A percentile compares a stretch with the other conserved stretches of the same genome.
Evolutionary conservation across 2,329 filamentous ascomycete species (phyloP).

Genomic region (Fusarium scirpi): DNA sequence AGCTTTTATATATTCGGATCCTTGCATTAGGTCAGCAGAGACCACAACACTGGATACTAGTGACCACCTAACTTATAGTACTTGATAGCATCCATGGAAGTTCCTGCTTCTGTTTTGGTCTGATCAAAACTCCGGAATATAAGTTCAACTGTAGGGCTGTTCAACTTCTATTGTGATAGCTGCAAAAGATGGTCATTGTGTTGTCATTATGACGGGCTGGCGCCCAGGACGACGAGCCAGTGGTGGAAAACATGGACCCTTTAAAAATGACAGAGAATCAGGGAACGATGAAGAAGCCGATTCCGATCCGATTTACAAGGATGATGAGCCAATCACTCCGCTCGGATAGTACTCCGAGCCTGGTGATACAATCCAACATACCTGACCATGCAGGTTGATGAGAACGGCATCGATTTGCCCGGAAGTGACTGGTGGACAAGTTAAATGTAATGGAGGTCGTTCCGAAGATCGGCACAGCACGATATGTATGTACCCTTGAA

Average conservation of each 20-base stretch:
- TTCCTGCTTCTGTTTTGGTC: background rate
- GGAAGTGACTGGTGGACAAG: background rate
- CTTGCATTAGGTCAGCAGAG: background rate
- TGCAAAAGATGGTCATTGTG: background rate
- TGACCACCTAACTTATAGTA: too few relatives aligned
- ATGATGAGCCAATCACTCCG: background rate
- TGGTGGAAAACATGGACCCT: background rate
- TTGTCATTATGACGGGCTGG: slow-evolving; percentile 19
- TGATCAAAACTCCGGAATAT: background rate
- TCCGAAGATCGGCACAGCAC: background rate
- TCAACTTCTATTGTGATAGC: background rate
- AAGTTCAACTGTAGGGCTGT: background rate
- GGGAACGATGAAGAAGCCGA: background rate
- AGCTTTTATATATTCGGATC: background rate
- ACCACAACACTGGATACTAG: background rate
- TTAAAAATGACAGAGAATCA: background rate
- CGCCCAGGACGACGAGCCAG: background rate
- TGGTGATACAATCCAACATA: background rate
- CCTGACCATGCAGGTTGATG: background rate
- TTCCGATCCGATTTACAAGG: slow-evolving; percentile 9
- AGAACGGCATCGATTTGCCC: background rate
- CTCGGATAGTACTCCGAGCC: background rate
- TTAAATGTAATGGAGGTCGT: background rate
- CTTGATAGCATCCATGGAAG: too few relatives aligned
- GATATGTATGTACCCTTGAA: too few relatives aligned